These are phyloP conservation scores for Tympanopsis confertula DNA, from an alignment of 2,329 filamentous ascomycete species.

Conservation along the genomic window DNA sequence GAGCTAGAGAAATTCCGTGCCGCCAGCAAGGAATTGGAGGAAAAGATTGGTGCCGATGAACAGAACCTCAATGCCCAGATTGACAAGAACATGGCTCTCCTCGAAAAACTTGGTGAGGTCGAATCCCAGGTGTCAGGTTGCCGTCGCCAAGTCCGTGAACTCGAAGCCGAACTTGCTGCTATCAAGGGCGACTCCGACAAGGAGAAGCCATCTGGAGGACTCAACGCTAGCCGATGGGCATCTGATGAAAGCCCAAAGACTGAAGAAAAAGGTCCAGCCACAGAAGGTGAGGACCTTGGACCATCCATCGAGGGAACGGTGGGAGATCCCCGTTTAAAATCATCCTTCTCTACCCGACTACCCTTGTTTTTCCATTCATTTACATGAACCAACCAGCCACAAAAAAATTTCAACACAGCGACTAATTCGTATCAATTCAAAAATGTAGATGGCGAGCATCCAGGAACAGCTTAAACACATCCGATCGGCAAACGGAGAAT, in stretches of 20 bases:
- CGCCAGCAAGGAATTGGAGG: slow-evolving; percentile 16
- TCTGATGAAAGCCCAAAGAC: slow-evolving; percentile 6
- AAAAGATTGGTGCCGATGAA: slow-evolving; percentile 18
- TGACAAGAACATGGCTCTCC: slow-evolving; percentile 24
- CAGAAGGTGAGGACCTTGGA: slow-evolving; percentile 31
- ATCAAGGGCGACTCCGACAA: slow-evolving; percentile 17
- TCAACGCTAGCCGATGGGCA: slow-evolving; percentile 28
- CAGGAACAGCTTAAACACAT: slow-evolving; percentile 31
- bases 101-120: slow-evolving; percentile 22
- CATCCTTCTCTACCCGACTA: slow-evolving; percentile 3
- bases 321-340: slow-evolving; percentile 25
- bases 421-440: neutral
- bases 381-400: slow-evolving; percentile 11
- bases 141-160: slow-evolving; percentile 18
- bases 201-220: slow-evolving; percentile 10
- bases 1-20: slow-evolving; percentile 6
- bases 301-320: slow-evolving; percentile 33
- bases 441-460: slow-evolving; percentile 29
- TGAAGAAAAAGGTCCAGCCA: slow-evolving; percentile 18
- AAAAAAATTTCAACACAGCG: slow-evolving; percentile 6
- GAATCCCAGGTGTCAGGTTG: slow-evolving; percentile 19
- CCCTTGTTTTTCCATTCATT: slow-evolving; percentile 3
- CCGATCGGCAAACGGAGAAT: slow-evolving; percentile 27
- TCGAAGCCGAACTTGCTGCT: slow-evolving; percentile 21
- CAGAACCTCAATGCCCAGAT: slow-evolving; percentile 23